A percentile compares a stretch with the other conserved stretches of the same genome.
Evolutionary conservation across 495 filamentous ascomycete genomes (phyloP).

Genomic region (Bathelium albidoporum): DNA sequence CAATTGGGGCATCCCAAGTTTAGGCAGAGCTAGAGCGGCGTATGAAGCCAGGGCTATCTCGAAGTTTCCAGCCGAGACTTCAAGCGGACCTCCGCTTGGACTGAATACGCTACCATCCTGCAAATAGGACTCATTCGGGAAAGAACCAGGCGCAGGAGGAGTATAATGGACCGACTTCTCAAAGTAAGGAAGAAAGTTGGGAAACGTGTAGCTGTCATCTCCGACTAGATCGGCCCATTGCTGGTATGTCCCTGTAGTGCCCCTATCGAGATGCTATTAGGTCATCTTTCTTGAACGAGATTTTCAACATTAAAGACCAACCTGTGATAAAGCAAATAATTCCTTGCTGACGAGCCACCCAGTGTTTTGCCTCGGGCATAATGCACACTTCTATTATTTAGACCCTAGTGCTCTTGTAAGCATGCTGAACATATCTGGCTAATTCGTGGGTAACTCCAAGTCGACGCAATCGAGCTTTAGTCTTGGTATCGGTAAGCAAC

Average conservation of each 20-base stretch:
- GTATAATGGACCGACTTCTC: conserved; percentile 44
- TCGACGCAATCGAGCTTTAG: no score
- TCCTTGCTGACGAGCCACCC: conserved; percentile 21
- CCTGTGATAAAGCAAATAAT: conserved; percentile 22
- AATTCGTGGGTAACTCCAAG: no score
- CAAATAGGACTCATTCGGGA: conserved; percentile 35
- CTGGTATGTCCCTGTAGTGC: conserved; percentile 35
- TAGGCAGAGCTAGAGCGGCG: conserved; percentile 22
- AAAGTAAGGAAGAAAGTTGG: conserved; percentile 44
- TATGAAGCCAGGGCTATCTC: conserved; percentile 36
- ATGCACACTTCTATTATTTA: conserved; percentile 9
- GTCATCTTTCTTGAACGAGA: not conserved
- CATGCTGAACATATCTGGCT: not conserved
- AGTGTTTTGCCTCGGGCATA: conserved; percentile 22
- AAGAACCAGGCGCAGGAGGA: conserved; percentile 31
- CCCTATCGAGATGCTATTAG: conserved; percentile 16
- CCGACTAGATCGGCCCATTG: conserved; percentile 48
- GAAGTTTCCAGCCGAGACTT: conserved; percentile 43
- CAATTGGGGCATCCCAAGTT: conserved; percentile 31
- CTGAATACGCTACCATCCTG: conserved; percentile 35
- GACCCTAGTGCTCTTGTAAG: conserved; percentile 2
- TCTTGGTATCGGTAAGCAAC: no score
- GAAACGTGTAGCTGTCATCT: conserved; percentile 45
- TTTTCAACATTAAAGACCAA: not conserved
- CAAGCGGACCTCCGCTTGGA: conserved; percentile 36